A percentile compares a stretch with the other conserved stretches of the same genome.
Evolutionary conservation across 1,139 yeast species (phyloP).

Genomic region (Meyerozyma guilliermondii): DNA sequence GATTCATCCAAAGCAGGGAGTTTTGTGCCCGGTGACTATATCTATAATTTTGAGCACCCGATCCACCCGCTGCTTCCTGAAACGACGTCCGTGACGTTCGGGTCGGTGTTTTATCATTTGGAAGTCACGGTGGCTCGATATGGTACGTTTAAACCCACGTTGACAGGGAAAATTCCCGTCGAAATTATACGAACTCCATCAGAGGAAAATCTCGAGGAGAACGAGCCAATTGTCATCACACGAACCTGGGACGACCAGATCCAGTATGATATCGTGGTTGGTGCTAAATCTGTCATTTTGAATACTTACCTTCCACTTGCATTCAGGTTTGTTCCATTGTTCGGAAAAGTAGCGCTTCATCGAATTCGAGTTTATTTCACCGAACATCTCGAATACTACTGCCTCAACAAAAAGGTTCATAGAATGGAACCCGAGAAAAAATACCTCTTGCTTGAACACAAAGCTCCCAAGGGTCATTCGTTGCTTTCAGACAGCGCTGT

Average conservation of each 20-base stretch:
- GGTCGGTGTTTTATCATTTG: conserved; percentile 64
- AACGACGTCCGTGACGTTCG: conserved; percentile 72
- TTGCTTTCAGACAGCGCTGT: conserved; percentile 23
- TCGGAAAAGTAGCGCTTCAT: conserved; percentile 81
- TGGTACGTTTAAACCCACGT: conserved; percentile 81
- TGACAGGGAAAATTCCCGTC: conserved; percentile 61
- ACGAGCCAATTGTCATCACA: conserved; percentile 87
- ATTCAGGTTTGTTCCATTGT: conserved; percentile 73
- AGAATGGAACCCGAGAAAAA: conserved; percentile 86
- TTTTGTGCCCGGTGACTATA: conserved; percentile 77
- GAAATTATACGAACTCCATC: conserved; percentile 71
- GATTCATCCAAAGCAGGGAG: conserved; percentile 25
- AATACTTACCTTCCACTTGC: conserved; percentile 83
- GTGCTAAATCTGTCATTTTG: conserved; percentile 79
- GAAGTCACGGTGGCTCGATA: conserved; percentile 67
- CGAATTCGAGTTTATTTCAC: conserved; percentile 80
- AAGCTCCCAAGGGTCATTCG: conserved; percentile 52
- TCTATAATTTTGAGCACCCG: conserved; percentile 88
- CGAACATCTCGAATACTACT: conserved; percentile 85
- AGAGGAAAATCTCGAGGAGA: conserved; percentile 75
- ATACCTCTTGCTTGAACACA: conserved; percentile 72
- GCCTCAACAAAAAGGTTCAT: conserved; percentile 81
- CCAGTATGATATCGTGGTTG: conserved; percentile 83
- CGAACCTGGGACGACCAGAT: conserved; percentile 93
- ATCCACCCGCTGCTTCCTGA: conserved; percentile 83